A percentile compares a stretch with the other conserved stretches of the same genome.
Conservation (phyloP, 352 stramenopile species). For the Pythium utonaiense region DNA sequence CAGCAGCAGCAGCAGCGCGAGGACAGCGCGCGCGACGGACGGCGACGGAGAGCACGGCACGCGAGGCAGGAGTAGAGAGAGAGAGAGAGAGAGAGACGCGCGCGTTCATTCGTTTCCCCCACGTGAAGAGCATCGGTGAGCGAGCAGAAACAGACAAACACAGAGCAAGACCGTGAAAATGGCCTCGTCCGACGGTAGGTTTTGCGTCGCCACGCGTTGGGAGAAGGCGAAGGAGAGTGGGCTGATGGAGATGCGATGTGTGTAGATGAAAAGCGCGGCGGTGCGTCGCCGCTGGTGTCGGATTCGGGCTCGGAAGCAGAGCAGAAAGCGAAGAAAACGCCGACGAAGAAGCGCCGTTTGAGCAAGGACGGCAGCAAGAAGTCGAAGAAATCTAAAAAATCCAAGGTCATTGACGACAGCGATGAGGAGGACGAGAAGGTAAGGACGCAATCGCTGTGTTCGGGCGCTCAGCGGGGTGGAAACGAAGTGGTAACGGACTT, state of each 20-base stretch:
- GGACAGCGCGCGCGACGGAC: neutral
- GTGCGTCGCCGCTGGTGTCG: slow-evolving; percentile 75
- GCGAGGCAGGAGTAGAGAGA: neutral
- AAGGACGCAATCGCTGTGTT: neutral
- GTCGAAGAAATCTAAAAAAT: slow-evolving; percentile 61
- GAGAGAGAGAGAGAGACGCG: no score
- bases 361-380: slow-evolving; percentile 49
- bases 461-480: neutral
- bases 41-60: neutral
- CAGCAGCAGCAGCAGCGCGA: slow-evolving; percentile 1
- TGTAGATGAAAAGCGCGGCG: slow-evolving; percentile 64
- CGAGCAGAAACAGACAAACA: slow-evolving; percentile 7
- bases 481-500: neutral
- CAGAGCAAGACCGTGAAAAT: slow-evolving; percentile 12
- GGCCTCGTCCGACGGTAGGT: slow-evolving; percentile 31
- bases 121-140: neutral
- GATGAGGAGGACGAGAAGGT: slow-evolving; percentile 72
- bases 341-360: slow-evolving; percentile 70
- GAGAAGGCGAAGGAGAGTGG: neutral
- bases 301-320: slow-evolving; percentile 79
- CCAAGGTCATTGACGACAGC: slow-evolving; percentile 44
- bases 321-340: slow-evolving; percentile 29
- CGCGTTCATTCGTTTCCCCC: neutral
- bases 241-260: slow-evolving; percentile 1
- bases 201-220: neutral